phyloP scores from a whole-genome alignment of 768 basidiomycete species.

The Tricholoma matsutake region DNA sequence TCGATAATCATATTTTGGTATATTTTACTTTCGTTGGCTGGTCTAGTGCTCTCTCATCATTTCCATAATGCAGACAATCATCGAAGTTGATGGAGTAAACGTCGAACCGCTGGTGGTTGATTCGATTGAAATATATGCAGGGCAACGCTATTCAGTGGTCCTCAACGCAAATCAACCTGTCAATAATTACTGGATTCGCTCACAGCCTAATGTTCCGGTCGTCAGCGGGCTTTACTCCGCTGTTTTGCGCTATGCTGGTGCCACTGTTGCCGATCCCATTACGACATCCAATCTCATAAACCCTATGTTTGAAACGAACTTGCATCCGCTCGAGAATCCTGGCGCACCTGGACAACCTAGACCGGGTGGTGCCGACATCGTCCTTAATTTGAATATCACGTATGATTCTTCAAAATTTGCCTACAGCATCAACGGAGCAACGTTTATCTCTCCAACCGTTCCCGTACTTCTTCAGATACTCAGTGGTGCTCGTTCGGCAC shows the following conservation, averaged over 20 bases:
- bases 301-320: constrained; percentile 8
- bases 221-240: constrained; percentile 48
- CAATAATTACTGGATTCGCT: constrained; percentile 38
- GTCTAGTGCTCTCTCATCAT: neutral
- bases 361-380: constrained; percentile 29
- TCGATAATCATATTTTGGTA: constrained; percentile 34
- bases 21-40: constrained; percentile 3
- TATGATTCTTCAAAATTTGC: constrained; percentile 9
- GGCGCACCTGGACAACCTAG: constrained; percentile 30
- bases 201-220: constrained; percentile 18
- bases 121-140: constrained; percentile 35
- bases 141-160: constrained; percentile 32
- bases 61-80: constrained; percentile 22
- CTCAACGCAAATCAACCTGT: constrained; percentile 34
- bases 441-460: constrained; percentile 28
- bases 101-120: constrained; percentile 31
- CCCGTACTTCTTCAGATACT: constrained; percentile 42
- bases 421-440: constrained; percentile 29
- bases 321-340: constrained; percentile 17
- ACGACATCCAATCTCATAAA: constrained; percentile 14
- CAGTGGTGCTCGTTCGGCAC: constrained; percentile 33
- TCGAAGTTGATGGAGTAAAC: constrained; percentile 36
- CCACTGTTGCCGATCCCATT: constrained; percentile 27
- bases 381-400: constrained; percentile 13
- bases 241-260: constrained; percentile 40